Base-by-base conservation (phyloP, 2,329 filamentous ascomycete species). In the Xylariaceae sp. region DNA sequence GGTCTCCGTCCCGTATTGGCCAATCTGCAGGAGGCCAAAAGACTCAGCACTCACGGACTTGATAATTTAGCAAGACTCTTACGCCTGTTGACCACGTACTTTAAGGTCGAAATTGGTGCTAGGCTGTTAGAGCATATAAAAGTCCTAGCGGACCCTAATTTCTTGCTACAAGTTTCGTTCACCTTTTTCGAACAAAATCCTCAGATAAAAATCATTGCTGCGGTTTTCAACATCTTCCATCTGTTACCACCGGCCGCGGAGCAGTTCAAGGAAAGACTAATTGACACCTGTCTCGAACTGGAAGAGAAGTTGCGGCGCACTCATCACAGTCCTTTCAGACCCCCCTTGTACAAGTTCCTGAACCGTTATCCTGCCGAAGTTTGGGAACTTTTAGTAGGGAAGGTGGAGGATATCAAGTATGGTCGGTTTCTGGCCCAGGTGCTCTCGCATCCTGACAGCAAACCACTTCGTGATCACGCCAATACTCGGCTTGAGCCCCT, bases 61-160 rank as follows among this genome's bases (percentile, higher is more conserved):
- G 91, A 97, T 68, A 95, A 95, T 30, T 76, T 99, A 34, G 91
- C 91, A 19, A 85, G 92, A 40, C 78, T 99, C 1, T 73, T 99
- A 57, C 92, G 94, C 60, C 78, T 99, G 1, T 77, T 99, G 19
- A 99, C 92, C 0, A 97, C 94, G 56, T 99, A 99, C 70, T 99
- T 99, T 74, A 99, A 99, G 72, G 91, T 97, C 0, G 94, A 99
- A 69, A 99, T 99, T 51, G 95, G 94, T 5, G 83, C 89, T 27
- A 84, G 94, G 29, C 74, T 99, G n/a, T 78, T 99, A 7, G 92
- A 97, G 60, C 94, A 99, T 65, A 87, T 96, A 72, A 92, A 92
- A 67, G 83, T 86, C 8, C 91, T 99, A 60, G 91, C 92, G 1
- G 91, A 96, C 55, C 81, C 88, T 2, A 80, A 77, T 50, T 80